Conservation (phyloP, 441 rosid species). For the Gossypium davidsonii region DNA sequence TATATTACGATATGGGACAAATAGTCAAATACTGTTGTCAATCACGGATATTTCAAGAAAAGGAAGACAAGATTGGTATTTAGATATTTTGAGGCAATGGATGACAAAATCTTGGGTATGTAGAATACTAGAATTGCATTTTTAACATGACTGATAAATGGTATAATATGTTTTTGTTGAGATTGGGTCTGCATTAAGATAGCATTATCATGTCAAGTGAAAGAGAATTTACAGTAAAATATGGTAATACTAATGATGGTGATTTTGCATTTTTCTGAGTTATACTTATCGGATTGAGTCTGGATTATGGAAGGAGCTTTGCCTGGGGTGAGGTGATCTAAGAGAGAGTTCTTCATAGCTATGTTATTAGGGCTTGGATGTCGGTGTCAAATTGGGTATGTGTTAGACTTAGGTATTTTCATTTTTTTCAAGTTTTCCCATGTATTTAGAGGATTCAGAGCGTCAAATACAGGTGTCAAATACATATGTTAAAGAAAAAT, state of each 20-base stretch:
- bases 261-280: neutral
- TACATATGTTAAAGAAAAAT: no score
- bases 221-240: neutral
- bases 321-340: neutral
- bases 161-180: neutral
- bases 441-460: no score
- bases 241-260: neutral
- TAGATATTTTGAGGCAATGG: neutral
- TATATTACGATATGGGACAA: no score
- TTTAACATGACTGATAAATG: neutral
- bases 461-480: no score
- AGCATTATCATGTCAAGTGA: neutral
- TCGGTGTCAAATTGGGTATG: no score
- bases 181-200: neutral
- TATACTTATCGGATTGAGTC: neutral
- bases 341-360: neutral
- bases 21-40: no score
- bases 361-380: no score
- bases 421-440: no score
- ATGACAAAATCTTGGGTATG: neutral
- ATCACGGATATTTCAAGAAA: no score
- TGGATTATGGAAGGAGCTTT: neutral
- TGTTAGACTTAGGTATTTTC: no score
- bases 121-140: neutral
- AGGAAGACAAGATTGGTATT: no score